phyloP scores from a whole-genome alignment of 441 rosid genomes.

The Gossypium gossypioides region DNA sequence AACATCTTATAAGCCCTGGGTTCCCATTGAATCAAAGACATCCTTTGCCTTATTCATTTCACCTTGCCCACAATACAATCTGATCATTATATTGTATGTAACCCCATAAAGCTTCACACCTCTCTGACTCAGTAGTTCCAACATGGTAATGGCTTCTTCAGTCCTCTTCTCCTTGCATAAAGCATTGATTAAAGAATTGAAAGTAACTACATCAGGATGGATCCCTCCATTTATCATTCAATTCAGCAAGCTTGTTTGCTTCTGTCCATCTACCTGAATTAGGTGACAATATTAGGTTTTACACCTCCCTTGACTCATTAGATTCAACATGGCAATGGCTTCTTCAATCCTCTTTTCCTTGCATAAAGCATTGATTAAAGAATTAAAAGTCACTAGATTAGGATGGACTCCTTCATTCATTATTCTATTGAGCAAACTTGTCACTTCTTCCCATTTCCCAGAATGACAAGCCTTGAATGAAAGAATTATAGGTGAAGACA shows the following conservation, averaged over 20 bases:
- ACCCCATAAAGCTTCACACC: neutral
- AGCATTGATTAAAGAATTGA: neutral
- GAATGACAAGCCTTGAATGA: neutral
- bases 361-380: neutral
- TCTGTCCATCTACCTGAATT: neutral
- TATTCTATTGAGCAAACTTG: neutral
- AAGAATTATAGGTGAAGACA: neutral
- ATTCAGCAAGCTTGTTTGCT: neutral
- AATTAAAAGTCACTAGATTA: neutral
- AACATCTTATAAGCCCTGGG: neutral
- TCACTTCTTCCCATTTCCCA: neutral
- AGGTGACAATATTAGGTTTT: neutral
- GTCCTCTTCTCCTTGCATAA: neutral
- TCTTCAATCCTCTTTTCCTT: neutral
- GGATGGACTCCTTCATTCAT: neutral
- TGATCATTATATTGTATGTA: neutral
- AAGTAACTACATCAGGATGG: neutral
- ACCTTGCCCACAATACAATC: neutral
- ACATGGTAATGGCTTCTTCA: neutral
- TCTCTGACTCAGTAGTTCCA: neutral
- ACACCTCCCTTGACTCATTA: neutral
- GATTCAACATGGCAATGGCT: neutral
- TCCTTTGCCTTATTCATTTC: slow-evolving; percentile 1
- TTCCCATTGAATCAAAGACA: neutral
- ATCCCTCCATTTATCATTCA: neutral